Base-by-base conservation (phyloP, 768 basidiomycete species). In the Pulveroboletus sp. region DNA sequence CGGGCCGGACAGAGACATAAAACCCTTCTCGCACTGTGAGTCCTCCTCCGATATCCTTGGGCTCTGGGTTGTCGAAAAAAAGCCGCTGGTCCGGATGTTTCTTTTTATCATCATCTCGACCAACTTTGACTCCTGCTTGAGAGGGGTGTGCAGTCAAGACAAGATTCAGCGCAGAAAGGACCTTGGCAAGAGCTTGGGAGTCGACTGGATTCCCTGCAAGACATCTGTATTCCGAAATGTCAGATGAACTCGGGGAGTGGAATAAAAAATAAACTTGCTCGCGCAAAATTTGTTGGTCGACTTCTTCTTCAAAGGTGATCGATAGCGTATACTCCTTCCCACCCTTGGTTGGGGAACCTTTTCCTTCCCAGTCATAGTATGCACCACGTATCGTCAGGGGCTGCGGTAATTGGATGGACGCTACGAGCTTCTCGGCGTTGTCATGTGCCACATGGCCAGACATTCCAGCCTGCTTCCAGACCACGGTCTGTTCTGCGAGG, bases 1-100 rank as follows among this genome's bases (percentile, higher is more conserved):
- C 63, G 7, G 69, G 72, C 14, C 71, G 69, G 40, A 74, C 69
- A 19, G 70, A 75, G 13, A 66, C 62, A 47, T 71, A 69, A 53
- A 64, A 81, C 42, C 64, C 81, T 70, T 67, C 82, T 77, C 65
- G 87, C 56, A 60, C 82, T 48, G 72, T 72, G 51, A 74, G 80
- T 14, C 84, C 85, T 25, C 74, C 76, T 4, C 72, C 72, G 13
- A 81, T 71, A 19, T 66, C 29, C 14, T 72, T 0, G 16, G 68
- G 64, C 12, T 60, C 53, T 19, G 66, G 69, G 20, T 44, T 33
- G 23, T 53, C 42, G 5, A 68, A 66, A 60, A 79, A 79, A 58
- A 81, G 74, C 45, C 72, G 63, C 32, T 46, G 69, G 56, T 52
- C 68, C 43, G 47, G 68, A 63, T 47, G 62, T 49, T 43, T 65